phyloP scores from a whole-genome alignment of 1,284 basidiomycete species.

The Cryptococcus sp. region DNA sequence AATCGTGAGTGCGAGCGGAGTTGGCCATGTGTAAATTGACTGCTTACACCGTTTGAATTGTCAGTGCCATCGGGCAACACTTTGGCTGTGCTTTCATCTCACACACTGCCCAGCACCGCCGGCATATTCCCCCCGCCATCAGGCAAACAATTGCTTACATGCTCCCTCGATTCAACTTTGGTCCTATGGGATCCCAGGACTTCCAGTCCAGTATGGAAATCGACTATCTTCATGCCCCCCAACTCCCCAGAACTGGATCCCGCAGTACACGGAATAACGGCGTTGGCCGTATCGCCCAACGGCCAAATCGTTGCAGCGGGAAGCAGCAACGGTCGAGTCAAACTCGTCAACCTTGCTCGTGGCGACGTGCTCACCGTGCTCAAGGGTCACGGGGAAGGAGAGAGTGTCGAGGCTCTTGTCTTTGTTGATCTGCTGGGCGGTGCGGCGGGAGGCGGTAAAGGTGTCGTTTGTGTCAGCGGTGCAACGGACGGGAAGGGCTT shows the following conservation, averaged over 20 bases:
- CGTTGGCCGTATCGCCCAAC: constrained; percentile 78
- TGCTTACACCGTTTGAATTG: neutral
- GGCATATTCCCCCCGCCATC: constrained; percentile 73
- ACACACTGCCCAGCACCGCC: constrained; percentile 79
- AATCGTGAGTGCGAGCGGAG: constrained; percentile 62
- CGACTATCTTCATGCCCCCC: constrained; percentile 51
- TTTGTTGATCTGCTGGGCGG: constrained; percentile 76
- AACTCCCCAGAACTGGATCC: constrained; percentile 61
- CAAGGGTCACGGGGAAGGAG: constrained; percentile 81
- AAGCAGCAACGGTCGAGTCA: constrained; percentile 76
- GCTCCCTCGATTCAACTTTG: constrained; percentile 78
- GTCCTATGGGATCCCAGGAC: constrained; percentile 88
- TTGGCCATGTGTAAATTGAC: neutral
- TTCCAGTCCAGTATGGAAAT: constrained; percentile 66
- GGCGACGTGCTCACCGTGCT: constrained; percentile 80
- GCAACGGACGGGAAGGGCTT: constrained; percentile 92
- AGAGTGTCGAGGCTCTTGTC: constrained; percentile 84
- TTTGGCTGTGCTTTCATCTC: constrained; percentile 94
- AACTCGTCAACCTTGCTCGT: constrained; percentile 81
- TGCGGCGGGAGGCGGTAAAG: constrained; percentile 59
- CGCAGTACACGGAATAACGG: constrained; percentile 73
- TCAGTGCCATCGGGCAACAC: constrained; percentile 88
- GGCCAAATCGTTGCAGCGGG: constrained; percentile 88
- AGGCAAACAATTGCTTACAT: constrained; percentile 85
- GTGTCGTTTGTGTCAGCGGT: constrained; percentile 75